Base-by-base conservation (phyloP, 139 green algal genomes). In the Closterium sp. region DNA sequence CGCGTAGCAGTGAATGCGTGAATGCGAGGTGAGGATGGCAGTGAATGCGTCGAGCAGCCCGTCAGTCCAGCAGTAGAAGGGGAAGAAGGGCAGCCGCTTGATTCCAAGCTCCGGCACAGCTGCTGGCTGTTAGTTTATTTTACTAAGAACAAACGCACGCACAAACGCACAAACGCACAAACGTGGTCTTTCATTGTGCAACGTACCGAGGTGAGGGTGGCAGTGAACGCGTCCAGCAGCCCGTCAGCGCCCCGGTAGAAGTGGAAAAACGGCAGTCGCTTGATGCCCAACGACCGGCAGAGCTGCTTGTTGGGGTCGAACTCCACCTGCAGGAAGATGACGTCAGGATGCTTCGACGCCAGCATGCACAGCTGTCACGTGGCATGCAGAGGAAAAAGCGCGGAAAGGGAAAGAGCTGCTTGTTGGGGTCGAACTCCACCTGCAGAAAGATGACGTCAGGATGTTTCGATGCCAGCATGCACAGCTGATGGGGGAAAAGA, bases 211-310 rank as follows among this genome's bases (percentile, higher is more conserved):
- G 66, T 86, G 2, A 97, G 92, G 33, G 94, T 96, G 30, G 96
- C 96, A 7, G 95, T 96, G 90, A 98, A 98, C 4, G 90, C 94
- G 34, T 95, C 96, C 23, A 98, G 93, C 33, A 93, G 91, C 9
- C 98, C 97, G 84, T 97, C 88, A 6, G 96, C 90, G 16, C 97
- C 98, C 5, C 96, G 94, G 90, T 98, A 99, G 31, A 99, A 96
- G 55, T 98, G 96, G 92, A 99, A 99, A 94, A 94, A 98, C 0
- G 98, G 98, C 92, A 99, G 95, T 84, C 99, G 96, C 95, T 98
- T 98, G 87, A 98, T 94, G 21, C 94, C 96, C 1, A 99, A 90
- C 1, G 94, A 94, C 88, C 96, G 96, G 91, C 95, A 97, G 76
- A 99, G 95, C 3, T 94, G 43, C 84, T 97, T 97, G 96, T 98